These are phyloP conservation scores for Xylariaceae sp. DNA, from an alignment of 2,329 filamentous ascomycete species.

Conservation along the genomic window DNA sequence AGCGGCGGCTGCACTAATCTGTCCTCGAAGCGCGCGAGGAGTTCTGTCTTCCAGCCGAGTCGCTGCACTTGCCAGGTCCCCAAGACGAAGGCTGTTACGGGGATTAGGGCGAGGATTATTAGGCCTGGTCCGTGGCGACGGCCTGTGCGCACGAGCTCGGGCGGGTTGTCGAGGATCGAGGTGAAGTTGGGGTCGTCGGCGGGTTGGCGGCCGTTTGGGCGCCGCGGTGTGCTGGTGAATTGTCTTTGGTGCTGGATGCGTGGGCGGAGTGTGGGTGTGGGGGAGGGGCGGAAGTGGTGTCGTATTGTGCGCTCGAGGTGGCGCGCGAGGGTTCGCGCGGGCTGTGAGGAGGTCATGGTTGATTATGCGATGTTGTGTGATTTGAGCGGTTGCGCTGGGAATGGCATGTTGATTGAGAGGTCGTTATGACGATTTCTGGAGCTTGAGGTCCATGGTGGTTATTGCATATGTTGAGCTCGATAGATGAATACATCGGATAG, in stretches of 20 bases:
- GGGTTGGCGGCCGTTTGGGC: slow-evolving; percentile 37
- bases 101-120: slow-evolving; percentile 79
- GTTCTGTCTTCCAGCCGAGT: slow-evolving; percentile 86
- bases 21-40: slow-evolving; percentile 89
- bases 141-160: slow-evolving; percentile 70
- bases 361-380: background rate
- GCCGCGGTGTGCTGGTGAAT: slow-evolving; percentile 30
- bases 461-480: background rate
- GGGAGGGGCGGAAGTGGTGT: slow-evolving; percentile 19
- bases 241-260: slow-evolving; percentile 12
- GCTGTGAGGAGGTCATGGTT: slow-evolving; percentile 26
- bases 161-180: slow-evolving; percentile 82
- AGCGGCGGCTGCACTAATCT: slow-evolving; percentile 79
- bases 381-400: background rate
- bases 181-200: slow-evolving; percentile 74
- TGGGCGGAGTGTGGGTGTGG: slow-evolving; percentile 10
- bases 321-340: slow-evolving; percentile 24
- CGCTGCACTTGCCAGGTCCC: slow-evolving; percentile 95
- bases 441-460: background rate
- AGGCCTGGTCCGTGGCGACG: slow-evolving; percentile 72
- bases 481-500: background rate
- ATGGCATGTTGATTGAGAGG: background rate
- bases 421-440: background rate
- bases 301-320: slow-evolving; percentile 26
- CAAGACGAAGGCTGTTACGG: slow-evolving; percentile 81